Evolutionary conservation across 2,329 filamentous ascomycete species (phyloP).

Genomic region (Colletotrichum magnum): DNA sequence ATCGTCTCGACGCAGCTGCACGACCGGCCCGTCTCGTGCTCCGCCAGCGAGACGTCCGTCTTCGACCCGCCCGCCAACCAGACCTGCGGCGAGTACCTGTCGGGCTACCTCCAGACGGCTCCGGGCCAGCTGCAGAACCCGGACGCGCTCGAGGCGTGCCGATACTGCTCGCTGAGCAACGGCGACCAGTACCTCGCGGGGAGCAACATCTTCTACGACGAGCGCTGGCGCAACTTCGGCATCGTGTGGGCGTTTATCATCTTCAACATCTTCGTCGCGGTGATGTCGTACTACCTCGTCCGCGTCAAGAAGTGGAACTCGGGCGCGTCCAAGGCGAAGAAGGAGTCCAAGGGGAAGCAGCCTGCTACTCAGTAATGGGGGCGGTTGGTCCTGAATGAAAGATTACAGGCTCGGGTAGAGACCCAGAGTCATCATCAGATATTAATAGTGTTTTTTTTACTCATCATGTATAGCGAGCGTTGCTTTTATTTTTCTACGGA

Average conservation of each 20-base stretch:
- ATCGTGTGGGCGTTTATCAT: conserved; percentile 76
- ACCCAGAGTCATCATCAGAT: background rate
- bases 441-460: conserved; percentile 22
- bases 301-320: conserved; percentile 38
- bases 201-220: conserved; percentile 62
- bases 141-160: conserved; percentile 68
- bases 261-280: conserved; percentile 73
- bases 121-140: conserved; percentile 75
- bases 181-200: conserved; percentile 72
- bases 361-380: conserved; percentile 9
- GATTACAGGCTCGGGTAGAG: background rate
- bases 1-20: conserved; percentile 78
- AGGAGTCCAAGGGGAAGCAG: conserved; percentile 28
- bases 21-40: conserved; percentile 65
- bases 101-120: conserved; percentile 63
- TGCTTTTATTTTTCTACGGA: conserved; percentile 2
- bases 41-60: conserved; percentile 69
- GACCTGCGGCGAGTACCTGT: conserved; percentile 76
- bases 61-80: conserved; percentile 75
- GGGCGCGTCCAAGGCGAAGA: conserved; percentile 27
- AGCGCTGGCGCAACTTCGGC: conserved; percentile 79
- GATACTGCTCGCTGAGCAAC: conserved; percentile 75
- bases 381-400: background rate
- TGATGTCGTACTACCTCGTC: conserved; percentile 73
- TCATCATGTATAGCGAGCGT: conserved; percentile 28